Conservation (phyloP, 257 asterid genomes). For the Scutellaria galericulata region DNA sequence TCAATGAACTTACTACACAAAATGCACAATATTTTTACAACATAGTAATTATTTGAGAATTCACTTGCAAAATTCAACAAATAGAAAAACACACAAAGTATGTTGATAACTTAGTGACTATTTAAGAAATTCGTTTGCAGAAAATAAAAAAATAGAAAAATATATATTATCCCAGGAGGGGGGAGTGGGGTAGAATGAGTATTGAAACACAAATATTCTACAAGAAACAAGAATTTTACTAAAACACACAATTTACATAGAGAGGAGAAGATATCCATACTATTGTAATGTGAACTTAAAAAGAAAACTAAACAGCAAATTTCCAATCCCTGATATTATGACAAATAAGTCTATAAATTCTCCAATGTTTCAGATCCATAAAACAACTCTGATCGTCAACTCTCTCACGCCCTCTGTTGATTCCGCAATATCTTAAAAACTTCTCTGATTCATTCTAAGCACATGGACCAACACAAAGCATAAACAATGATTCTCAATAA, state of each 20-base stretch:
- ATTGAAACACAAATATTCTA: background rate
- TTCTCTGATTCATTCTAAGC: background rate
- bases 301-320: background rate
- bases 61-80: too few relatives aligned
- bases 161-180: background rate
- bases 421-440: background rate
- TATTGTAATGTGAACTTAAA: background rate
- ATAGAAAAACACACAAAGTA: too few relatives aligned
- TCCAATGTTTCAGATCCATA: background rate
- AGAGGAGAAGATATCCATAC: background rate
- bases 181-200: background rate
- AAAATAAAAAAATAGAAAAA: background rate
- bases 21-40: background rate
- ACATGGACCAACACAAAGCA: too few relatives aligned
- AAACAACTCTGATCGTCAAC: background rate
- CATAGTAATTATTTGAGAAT: background rate
- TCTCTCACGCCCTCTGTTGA: background rate
- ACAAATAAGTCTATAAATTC: background rate
- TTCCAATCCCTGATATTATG: background rate
- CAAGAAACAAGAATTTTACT: too few relatives aligned
- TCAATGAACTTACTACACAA: conserved; percentile 7
- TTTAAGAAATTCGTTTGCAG: background rate
- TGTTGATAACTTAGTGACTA: background rate
- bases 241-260: background rate
- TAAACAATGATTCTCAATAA: too few relatives aligned